These are phyloP conservation scores for Isatis tinctoria DNA, from an alignment of 345 rosid genomes.

Conservation along the genomic window DNA sequence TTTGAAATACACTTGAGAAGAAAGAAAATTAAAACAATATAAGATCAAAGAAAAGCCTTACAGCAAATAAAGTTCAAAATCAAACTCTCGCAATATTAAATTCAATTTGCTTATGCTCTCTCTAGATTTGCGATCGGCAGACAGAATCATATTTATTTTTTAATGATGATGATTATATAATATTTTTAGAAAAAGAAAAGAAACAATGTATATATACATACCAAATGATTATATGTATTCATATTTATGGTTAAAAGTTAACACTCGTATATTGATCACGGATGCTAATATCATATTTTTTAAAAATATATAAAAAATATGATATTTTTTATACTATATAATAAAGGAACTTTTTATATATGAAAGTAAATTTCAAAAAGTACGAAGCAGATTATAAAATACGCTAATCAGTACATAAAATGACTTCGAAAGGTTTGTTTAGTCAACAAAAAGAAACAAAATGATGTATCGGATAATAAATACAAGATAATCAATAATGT, in stretches of 20 bases:
- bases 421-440: neutral
- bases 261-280: neutral
- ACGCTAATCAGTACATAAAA: neutral
- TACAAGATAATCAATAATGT: neutral
- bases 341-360: neutral
- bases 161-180: neutral
- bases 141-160: neutral
- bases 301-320: neutral
- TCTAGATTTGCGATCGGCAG: neutral
- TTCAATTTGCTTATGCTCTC: neutral
- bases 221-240: neutral
- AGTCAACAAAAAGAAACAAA: neutral
- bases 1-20: conserved; percentile 8
- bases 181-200: neutral
- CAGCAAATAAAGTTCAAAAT: conserved; percentile 5
- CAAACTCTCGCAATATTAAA: neutral
- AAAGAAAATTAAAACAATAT: neutral
- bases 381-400: neutral
- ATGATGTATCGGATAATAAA: neutral
- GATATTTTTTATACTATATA: too few species aligned
- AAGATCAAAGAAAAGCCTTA: conserved; percentile 10
- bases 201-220: neutral
- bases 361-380: neutral
- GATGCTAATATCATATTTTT: neutral
- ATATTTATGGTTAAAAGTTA: neutral